Evolutionary conservation across 2,329 filamentous ascomycete species (phyloP), one percentile per base, ranked within the genome.

Genomic region (Rutstroemia sp.): DNA sequence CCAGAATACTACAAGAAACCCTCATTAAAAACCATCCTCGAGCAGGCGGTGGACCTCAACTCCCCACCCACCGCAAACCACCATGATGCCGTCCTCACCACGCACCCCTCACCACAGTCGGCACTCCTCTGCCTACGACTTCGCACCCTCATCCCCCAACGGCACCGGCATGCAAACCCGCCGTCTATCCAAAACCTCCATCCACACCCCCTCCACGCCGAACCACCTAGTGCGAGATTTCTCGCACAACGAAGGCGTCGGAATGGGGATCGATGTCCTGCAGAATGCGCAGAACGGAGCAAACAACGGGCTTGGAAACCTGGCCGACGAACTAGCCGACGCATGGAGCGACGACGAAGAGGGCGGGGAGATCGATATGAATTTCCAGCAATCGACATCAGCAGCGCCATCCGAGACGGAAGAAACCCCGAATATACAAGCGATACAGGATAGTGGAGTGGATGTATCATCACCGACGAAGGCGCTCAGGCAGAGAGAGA

Each of bases 241-340:
- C 19, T 34, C 44, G 16, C 27, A 23, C 21, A 44, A 46, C 16
- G 46, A 50, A 5, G 47, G 53, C 14, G 53, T 40, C n/a, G 36
- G 52, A 12, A 56, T 50, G 7, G 60, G 61, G 8, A 58, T 60
- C 46, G 66, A 69, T 55, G 60, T 64, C 3, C 68, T 67, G 42
- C 61, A 57, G 40, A 76, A 71, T 39, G 72, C 70, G 23, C 53
- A 55, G 45, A 55, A 55, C 6, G 69, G 69, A 2, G 73, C 73
- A 34, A 34, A 34, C 50, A 82, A 82, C 59, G 85, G 86, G 8
- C 75, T 90, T 60, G 89, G 88, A 34, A 92, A 90, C 64, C 71
- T 94, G 49, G 89, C 89, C 1, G 89, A 92, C 70, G 89, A 94
- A 71, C 75, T 94, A 48, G 89, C 86, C 1, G 87, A 88, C 66